Evolutionary conservation across 352 stramenopile genomes (phyloP).

Genomic region (Pilasporangium apinafurcum): DNA sequence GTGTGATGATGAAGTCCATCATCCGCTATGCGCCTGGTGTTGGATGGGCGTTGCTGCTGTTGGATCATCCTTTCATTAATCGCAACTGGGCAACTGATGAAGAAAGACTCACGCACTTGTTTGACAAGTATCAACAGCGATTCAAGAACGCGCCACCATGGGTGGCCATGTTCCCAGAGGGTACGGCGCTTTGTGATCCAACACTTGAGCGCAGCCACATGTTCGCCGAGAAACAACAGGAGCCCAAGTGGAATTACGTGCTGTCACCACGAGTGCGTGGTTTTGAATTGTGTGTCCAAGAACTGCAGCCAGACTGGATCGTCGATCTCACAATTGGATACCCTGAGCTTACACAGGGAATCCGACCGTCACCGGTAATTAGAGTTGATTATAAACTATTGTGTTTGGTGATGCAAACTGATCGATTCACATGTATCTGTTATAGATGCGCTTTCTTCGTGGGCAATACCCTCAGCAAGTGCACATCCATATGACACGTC

Average conservation of each 20-base stretch:
- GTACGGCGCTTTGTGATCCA: conserved; percentile 63
- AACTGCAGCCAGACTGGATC: conserved; percentile 61
- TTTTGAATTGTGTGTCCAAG: conserved; percentile 59
- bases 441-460: conserved; percentile 44
- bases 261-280: conserved; percentile 57
- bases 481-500: conserved; percentile 65
- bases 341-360: conserved; percentile 56
- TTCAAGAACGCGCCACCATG: conserved; percentile 38
- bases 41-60: conserved; percentile 60
- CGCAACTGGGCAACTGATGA: conserved; percentile 68
- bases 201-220: conserved; percentile 57
- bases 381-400: background rate
- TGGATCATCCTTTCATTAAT: conserved; percentile 70
- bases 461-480: conserved; percentile 68
- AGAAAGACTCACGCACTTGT: conserved; percentile 27
- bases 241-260: conserved; percentile 57
- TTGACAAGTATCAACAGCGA: conserved; percentile 47
- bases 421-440: background rate
- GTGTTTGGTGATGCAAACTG: background rate
- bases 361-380: conserved; percentile 59
- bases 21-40: conserved; percentile 54
- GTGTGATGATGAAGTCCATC: conserved; percentile 73
- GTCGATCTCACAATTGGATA: conserved; percentile 76
- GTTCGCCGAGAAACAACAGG: conserved; percentile 36
- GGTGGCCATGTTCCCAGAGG: conserved; percentile 79